Conservation (phyloP, 192 early-diverging fungal species). For the Chytriomyces sp. region DNA sequence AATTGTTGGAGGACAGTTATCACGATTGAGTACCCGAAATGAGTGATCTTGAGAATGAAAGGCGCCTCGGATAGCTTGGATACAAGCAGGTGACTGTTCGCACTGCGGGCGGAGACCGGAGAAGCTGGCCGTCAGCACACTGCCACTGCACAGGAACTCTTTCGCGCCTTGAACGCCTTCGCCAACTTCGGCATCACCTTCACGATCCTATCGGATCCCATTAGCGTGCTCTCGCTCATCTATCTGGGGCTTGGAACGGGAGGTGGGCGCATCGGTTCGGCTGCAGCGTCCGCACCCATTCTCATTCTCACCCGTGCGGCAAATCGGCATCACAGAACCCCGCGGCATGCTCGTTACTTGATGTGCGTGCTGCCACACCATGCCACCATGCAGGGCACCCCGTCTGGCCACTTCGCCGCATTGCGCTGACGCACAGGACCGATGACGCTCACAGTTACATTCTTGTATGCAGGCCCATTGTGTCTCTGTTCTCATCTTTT, state of each 20-base stretch:
- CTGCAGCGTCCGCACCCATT: background rate
- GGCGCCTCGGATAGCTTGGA: conserved; percentile 15
- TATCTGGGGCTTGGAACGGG: conserved; percentile 23
- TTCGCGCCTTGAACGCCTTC: conserved; percentile 21
- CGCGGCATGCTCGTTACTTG: conserved; percentile 30
- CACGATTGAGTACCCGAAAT: too few species aligned
- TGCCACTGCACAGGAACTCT: conserved; percentile 10
- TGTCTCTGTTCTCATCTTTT: conserved; percentile 17
- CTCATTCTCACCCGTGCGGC: background rate
- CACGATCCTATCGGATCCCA: conserved; percentile 27
- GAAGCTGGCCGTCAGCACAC: too few species aligned
- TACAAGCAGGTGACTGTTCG: conserved; percentile 38
- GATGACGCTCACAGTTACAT: too few species aligned
- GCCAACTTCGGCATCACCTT: conserved; percentile 33
- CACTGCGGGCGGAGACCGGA: too few species aligned
- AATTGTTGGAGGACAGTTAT: too few species aligned
- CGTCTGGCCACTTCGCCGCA: too few species aligned
- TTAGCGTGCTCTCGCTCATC: conserved; percentile 20
- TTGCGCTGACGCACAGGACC: too few species aligned
- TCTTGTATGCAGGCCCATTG: conserved; percentile 17
- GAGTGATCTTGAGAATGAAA: too few species aligned
- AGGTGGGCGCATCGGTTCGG: too few species aligned
- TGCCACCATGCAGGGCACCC: too few species aligned
- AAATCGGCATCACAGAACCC: too few species aligned
- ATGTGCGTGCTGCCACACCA: too few species aligned